Evolutionary conservation across 2,329 filamentous ascomycete species (phyloP), one percentile per base, ranked within the genome.

Genomic region (Penicillium sp.): DNA sequence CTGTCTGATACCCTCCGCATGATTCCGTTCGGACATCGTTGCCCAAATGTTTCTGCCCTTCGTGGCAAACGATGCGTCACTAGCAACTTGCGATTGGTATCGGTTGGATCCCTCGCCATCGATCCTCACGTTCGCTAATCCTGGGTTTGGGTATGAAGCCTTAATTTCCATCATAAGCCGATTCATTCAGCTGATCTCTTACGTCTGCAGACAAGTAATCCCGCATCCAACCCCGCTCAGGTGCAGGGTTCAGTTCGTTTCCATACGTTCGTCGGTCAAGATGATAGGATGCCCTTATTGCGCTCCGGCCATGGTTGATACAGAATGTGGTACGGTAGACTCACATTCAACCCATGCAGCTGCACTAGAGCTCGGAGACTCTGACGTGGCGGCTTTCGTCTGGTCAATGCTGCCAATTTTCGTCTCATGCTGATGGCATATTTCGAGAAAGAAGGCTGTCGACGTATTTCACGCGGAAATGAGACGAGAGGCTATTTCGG

Each of bases 161-260:
- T 60, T 62, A 62, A 57, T 58, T 65, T 58, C 46, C 60, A 61
- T 64, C 58, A 61, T 53, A 62, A 70, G 69, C 67, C 70, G 67
- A 72, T 71, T 67, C 67, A 66, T 78, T 78, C 76, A 78, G 76
- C 75, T 78, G 76, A 78, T 76, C 75, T 74, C 65, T 71, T 68
- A 72, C 67, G 65, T 69, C 74, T 78, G 76, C 76, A 78, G 72
- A 76, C 61, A 67, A 68, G 69, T 73, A 71, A 73, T 76, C 69
- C 72, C 70, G 73, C 76, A 77, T 76, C 64, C 67, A 69, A 58
- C 72, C 71, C 71, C 71, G 69, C 72, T 72, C 69, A 72, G 71
- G 70, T 77, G 73, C 75, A 75, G 72, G 73, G 73, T 72, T 71
- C 67, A 68, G 66, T 61, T 70, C 67, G 65, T 64, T 67, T 56